A percentile compares a stretch with the other conserved stretches of the same genome.
These are phyloP conservation scores for Entomophthora muscae DNA, from an alignment of 371 early-diverging fungal genomes.

Conservation along the genomic window DNA sequence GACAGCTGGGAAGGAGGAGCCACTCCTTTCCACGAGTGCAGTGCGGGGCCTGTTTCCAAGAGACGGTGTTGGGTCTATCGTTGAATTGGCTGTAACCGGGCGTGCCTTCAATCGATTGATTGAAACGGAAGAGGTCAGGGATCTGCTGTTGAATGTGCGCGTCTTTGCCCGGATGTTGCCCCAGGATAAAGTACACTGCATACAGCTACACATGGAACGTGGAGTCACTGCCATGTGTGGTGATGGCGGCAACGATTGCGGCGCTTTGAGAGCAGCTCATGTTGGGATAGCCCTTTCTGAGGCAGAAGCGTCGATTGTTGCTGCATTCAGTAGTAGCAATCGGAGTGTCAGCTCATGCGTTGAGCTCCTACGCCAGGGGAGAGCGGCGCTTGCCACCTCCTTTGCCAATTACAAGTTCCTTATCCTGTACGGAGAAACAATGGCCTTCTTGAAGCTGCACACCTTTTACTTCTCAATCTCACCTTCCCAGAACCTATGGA, in stretches of 20 bases:
- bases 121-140: too few relatives aligned
- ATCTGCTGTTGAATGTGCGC: slow-evolving; percentile 32
- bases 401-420: slow-evolving; percentile 59
- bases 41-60: slow-evolving; percentile 12
- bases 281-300: too few relatives aligned
- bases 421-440: slow-evolving; percentile 54
- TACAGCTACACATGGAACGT: slow-evolving; percentile 52
- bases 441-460: slow-evolving; percentile 42
- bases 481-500: slow-evolving; percentile 42
- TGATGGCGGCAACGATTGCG: slow-evolving; percentile 94
- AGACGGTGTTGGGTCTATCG: slow-evolving; percentile 7
- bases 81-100: slow-evolving; percentile 55
- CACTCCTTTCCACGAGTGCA: slow-evolving; percentile 16
- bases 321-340: slow-evolving; percentile 60
- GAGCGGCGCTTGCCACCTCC: slow-evolving; percentile 56
- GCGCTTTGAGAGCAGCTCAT: slow-evolving; percentile 79
- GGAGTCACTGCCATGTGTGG: slow-evolving; percentile 79
- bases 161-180: slow-evolving; percentile 71
- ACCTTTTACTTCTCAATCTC: slow-evolving; percentile 33
- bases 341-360: slow-evolving; percentile 51
- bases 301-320: slow-evolving; percentile 74
- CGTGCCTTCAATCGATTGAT: slow-evolving; percentile 33
- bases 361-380: slow-evolving; percentile 47
- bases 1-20: background rate
- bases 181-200: slow-evolving; percentile 43